Conservation (phyloP, 2,329 filamentous ascomycete species). For the Pseudogymnoascus sp. region DNA sequence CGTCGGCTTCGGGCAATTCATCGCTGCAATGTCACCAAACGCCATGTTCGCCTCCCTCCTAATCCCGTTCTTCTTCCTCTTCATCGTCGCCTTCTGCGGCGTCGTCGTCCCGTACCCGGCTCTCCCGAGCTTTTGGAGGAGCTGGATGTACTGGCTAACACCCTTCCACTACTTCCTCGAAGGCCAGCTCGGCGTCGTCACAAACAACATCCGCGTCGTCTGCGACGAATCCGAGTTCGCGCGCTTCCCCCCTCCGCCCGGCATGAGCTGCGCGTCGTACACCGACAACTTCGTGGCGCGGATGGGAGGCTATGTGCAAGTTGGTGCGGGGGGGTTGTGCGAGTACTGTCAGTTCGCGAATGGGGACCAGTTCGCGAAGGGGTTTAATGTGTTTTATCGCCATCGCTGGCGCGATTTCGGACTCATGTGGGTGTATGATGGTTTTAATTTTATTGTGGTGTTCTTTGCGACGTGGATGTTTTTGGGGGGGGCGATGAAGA, state of each 20-base stretch:
- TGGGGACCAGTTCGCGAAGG: slow-evolving; percentile 39
- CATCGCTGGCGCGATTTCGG: slow-evolving; percentile 60
- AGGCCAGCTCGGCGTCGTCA: slow-evolving; percentile 47
- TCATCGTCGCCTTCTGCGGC: slow-evolving; percentile 62
- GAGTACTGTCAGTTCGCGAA: slow-evolving; percentile 55
- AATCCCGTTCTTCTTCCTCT: slow-evolving; percentile 62
- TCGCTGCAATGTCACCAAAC: slow-evolving; percentile 58
- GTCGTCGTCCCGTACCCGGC: slow-evolving; percentile 54
- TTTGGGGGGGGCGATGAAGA: slow-evolving; percentile 24
- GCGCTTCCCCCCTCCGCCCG: slow-evolving; percentile 48
- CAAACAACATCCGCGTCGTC: slow-evolving; percentile 44
- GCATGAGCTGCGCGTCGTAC: slow-evolving; percentile 53
- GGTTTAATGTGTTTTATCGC: slow-evolving; percentile 51
- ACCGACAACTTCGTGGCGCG: slow-evolving; percentile 41
- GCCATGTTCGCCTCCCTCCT: slow-evolving; percentile 56
- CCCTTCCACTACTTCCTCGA: slow-evolving; percentile 61
- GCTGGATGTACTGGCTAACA: slow-evolving; percentile 59
- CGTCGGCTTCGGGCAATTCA: slow-evolving; percentile 56
- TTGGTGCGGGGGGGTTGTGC: slow-evolving; percentile 47
- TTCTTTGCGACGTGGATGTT: slow-evolving; percentile 47
- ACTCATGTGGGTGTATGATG: slow-evolving; percentile 53
- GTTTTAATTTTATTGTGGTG: slow-evolving; percentile 52
- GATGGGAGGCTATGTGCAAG: slow-evolving; percentile 52
- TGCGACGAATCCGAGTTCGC: slow-evolving; percentile 51
- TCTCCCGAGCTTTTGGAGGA: slow-evolving; percentile 54